These are phyloP conservation scores for Lentinus tigrinus DNA, from an alignment of 768 basidiomycete genomes.

Conservation along the genomic window DNA sequence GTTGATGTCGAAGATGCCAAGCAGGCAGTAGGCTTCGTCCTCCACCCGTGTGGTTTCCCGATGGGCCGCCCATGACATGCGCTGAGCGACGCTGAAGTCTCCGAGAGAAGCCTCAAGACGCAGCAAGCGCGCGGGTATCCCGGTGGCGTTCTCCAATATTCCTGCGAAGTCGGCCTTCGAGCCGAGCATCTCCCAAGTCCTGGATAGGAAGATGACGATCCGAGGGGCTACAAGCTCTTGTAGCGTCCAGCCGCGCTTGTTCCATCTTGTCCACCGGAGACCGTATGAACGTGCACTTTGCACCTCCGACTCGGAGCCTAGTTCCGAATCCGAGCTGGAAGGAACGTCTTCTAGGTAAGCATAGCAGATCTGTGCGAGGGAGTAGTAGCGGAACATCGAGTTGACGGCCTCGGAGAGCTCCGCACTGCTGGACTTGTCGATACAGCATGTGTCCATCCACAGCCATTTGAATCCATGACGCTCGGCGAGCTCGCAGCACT, in stretches of 20 bases:
- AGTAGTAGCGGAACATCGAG: neutral
- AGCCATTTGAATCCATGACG: neutral
- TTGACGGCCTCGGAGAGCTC: slow-evolving; percentile 5
- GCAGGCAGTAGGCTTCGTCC: neutral
- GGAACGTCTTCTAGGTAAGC: neutral
- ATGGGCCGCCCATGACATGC: neutral
- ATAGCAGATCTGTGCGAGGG: neutral
- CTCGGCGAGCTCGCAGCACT: neutral
- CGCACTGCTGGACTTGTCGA: slow-evolving; percentile 7
- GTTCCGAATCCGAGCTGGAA: neutral
- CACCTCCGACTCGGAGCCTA: too few species aligned
- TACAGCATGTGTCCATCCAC: slow-evolving; percentile 4
- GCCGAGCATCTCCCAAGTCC: neutral
- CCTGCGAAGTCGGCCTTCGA: neutral
- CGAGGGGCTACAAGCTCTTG: slow-evolving; percentile 3
- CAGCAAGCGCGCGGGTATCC: neutral
- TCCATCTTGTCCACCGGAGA: neutral
- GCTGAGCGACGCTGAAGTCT: neutral
- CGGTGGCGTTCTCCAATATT: neutral
- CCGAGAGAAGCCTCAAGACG: neutral
- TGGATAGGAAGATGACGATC: neutral
- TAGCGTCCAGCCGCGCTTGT: slow-evolving; percentile 2
- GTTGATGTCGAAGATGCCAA: neutral
- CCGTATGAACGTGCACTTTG: too few species aligned
- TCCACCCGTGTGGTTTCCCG: neutral